These are phyloP conservation scores for Pythium vanterpoolii DNA, from an alignment of 352 stramenopile species.

Conservation along the genomic window DNA sequence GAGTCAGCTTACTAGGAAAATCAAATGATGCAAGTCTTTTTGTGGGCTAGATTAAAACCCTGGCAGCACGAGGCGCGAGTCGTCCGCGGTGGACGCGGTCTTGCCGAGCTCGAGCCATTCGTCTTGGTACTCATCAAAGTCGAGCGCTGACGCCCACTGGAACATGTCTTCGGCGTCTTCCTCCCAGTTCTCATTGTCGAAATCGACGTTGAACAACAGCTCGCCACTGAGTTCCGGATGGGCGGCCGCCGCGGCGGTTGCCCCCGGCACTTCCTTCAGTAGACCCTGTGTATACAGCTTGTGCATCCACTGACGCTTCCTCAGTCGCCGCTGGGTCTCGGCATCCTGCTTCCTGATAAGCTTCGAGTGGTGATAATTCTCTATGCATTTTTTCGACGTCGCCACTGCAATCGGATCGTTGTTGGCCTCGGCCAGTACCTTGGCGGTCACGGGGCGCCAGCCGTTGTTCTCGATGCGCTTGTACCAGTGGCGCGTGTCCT, in stretches of 20 bases:
- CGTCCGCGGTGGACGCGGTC: constrained; percentile 44
- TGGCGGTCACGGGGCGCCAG: constrained; percentile 86
- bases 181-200: constrained; percentile 68
- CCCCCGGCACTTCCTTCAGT: constrained; percentile 24
- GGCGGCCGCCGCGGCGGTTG: not conserved
- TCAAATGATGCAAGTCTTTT: not conserved
- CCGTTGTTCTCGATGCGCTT: constrained; percentile 88
- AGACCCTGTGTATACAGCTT: constrained; percentile 69
- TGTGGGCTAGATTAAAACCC: not conserved
- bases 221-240: constrained; percentile 17
- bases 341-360: constrained; percentile 54
- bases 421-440: constrained; percentile 60
- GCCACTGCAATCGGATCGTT: constrained; percentile 53
- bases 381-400: constrained; percentile 32
- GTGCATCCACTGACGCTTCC: constrained; percentile 82
- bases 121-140: constrained; percentile 74
- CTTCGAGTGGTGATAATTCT: constrained; percentile 44
- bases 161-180: constrained; percentile 68
- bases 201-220: constrained; percentile 57
- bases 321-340: constrained; percentile 43
- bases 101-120: constrained; percentile 61
- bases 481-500: constrained; percentile 82
- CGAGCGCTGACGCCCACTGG: constrained; percentile 55
- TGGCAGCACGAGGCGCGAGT: constrained; percentile 6
- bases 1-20: not conserved